Base-by-base conservation (phyloP, 345 rosid species). In the Triadica sebifera region DNA sequence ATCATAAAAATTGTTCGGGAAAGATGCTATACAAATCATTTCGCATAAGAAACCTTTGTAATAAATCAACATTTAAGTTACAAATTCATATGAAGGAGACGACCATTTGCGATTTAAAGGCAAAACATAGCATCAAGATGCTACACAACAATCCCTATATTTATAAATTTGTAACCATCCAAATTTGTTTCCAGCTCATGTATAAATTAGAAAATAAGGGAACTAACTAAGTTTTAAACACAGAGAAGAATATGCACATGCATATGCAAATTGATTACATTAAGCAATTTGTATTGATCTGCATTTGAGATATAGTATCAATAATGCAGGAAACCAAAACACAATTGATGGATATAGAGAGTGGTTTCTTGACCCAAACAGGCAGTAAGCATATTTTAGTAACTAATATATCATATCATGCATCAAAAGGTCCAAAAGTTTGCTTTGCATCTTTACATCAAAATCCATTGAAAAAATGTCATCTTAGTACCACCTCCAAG, bases 21-120 rank as follows among this genome's bases (percentile, higher is more conserved):
- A 52, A 17, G 11, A 70, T 39, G 13, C 34, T 51, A 57, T 25
- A 34, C 34, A 29, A 29, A 29, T 19, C 20, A 65, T 19, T 41
- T 41, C 20, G 34, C 0, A 20, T 16, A 2, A 52, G 43, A 64
- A 53, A 37, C 5, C 37, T 47, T 3, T 4, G 17, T 15, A 52
- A 34, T 25, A 52, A 51, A 62, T 43, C 37, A 7, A 20, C 5
- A 8, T 65, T 37, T 9, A 38, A 39, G 34, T 4, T 13, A 37
- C 8, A 72, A 61, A 59, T 50, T 29, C 49, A 72, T 37, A 46
- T 59, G 52, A 22, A 71, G 1, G 46, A 49, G 29, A n/a, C 66
- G 24, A 59, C 20, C 29, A 20, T 11, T 53, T 58, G 45, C 37
- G 10, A 45, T 25, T 2, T n/a, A 22, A 41, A 6, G 38, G 17